These are phyloP conservation scores for Arabidopsis arenosa DNA, from an alignment of 345 rosid species.

Conservation along the genomic window DNA sequence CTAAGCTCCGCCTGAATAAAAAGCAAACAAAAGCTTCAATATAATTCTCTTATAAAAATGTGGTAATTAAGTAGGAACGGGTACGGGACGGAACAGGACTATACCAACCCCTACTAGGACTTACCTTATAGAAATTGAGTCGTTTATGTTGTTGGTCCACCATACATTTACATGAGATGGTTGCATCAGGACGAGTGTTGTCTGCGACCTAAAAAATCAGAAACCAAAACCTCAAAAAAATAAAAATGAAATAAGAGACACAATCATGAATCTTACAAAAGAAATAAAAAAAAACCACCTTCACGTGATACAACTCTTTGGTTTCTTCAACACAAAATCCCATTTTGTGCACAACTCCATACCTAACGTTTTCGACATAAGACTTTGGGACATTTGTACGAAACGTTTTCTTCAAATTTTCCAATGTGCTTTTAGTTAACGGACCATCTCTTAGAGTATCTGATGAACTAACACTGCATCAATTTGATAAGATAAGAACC, in stretches of 20 bases:
- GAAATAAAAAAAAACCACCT: slow-evolving; percentile 39
- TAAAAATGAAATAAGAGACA: slow-evolving; percentile 4
- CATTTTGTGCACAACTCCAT: slow-evolving; percentile 51
- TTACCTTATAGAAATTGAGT: slow-evolving; percentile 59
- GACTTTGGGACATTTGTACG: slow-evolving; percentile 52
- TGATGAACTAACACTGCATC: slow-evolving; percentile 29
- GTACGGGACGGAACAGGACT: too few species aligned
- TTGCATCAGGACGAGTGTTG: slow-evolving; percentile 46
- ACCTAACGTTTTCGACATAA: slow-evolving; percentile 45
- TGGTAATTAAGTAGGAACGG: neutral
- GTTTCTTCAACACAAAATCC: slow-evolving; percentile 50
- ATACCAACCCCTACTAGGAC: neutral
- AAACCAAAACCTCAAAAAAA: neutral
- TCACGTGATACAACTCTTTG: slow-evolving; percentile 59
- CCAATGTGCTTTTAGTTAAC: slow-evolving; percentile 44
- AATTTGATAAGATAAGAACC: neutral
- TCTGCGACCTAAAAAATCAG: slow-evolving; percentile 44
- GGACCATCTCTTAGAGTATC: slow-evolving; percentile 37
- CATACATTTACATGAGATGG: slow-evolving; percentile 65
- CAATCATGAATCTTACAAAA: neutral
- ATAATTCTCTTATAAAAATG: slow-evolving; percentile 4
- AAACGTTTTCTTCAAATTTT: slow-evolving; percentile 45
- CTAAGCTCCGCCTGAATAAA: slow-evolving; percentile 49
- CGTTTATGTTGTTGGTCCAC: slow-evolving; percentile 46
- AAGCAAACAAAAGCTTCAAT: slow-evolving; percentile 4